Evolutionary conservation across 2,329 filamentous ascomycete genomes (phyloP), one percentile per base, ranked within the genome.

Genomic region (Leptosphaerulina australis): DNA sequence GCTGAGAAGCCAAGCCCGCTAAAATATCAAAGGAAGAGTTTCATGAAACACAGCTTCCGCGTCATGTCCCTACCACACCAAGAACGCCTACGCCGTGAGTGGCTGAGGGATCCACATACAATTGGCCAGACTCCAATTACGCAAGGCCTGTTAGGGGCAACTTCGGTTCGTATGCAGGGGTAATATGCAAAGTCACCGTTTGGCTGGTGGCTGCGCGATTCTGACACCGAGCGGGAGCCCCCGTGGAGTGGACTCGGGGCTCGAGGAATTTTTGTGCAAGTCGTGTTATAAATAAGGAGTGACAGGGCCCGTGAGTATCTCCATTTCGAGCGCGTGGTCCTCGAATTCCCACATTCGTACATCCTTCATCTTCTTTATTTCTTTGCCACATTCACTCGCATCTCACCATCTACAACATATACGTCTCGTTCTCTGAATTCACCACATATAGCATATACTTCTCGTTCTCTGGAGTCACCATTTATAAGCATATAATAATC

Each of bases 101-200:
- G 52, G 51, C 48, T 41, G 37, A 36, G 28, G 44, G 39, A 55
- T 55, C 59, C 60, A 60, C 60, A 44, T 15, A 17, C 57, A 39
- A 66, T 64, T 64, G 63, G 63, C 63, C 45, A 61, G 56, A 59
- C 54, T 29, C 30, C 24, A 36, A 20, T 33, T 44, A 39, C 39
- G 33, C 44, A 44, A 56, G 38, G 54, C 44, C 51, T 48, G 53
- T 64, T 62, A 66, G 63, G 63, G 63, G 63, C 58, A 59, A 44
- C 44, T n/a, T 28, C 53, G 40, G 35, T 28, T 45, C 25, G 45
- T 37, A 52, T 50, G 53, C 53, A 55, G 53, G 53, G 48, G 53
- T 44, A 38, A 30, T 44, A 26, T 47, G 25, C 45, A 30, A 46
- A 46, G 44, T 48, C 44, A 36, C 50, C 50, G 50, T 53, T 53